These are phyloP conservation scores for Lactarius vividus DNA, from an alignment of 768 basidiomycete species.

Conservation along the genomic window DNA sequence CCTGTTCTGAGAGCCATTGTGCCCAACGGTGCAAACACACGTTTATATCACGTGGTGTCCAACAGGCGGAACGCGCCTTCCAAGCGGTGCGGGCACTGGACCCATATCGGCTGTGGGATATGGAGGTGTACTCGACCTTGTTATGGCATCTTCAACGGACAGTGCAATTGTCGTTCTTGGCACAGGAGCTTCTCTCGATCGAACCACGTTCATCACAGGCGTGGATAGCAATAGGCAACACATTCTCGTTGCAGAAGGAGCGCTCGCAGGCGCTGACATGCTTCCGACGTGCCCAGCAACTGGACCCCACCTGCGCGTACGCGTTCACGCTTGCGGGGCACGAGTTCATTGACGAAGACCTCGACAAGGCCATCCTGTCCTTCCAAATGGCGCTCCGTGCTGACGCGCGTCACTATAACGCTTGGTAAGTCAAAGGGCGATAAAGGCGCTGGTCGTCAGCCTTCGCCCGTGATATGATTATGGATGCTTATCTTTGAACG, in stretches of 20 bases:
- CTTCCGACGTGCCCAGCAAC: conserved; percentile 85
- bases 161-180: conserved; percentile 84
- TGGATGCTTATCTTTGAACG: conserved; percentile 25
- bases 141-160: conserved; percentile 91
- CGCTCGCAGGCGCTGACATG: conserved; percentile 90
- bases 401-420: conserved; percentile 94
- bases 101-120: conserved; percentile 87
- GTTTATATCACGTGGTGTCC: conserved; percentile 25
- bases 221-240: conserved; percentile 96
- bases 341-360: conserved; percentile 94
- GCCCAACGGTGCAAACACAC: conserved; percentile 7
- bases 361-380: conserved; percentile 87
- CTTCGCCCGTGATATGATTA: background rate
- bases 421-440: conserved; percentile 66
- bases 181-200: conserved; percentile 87
- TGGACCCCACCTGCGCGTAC: conserved; percentile 90
- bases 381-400: conserved; percentile 90
- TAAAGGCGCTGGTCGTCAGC: background rate
- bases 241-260: conserved; percentile 94
- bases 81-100: conserved; percentile 75
- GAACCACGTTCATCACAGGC: conserved; percentile 80
- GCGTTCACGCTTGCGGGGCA: conserved; percentile 96
- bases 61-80: conserved; percentile 88
- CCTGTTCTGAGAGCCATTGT: background rate
- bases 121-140: conserved; percentile 95